Conservation (phyloP, 805 yeast genomes). For the Metschnikowia proteae region DNA sequence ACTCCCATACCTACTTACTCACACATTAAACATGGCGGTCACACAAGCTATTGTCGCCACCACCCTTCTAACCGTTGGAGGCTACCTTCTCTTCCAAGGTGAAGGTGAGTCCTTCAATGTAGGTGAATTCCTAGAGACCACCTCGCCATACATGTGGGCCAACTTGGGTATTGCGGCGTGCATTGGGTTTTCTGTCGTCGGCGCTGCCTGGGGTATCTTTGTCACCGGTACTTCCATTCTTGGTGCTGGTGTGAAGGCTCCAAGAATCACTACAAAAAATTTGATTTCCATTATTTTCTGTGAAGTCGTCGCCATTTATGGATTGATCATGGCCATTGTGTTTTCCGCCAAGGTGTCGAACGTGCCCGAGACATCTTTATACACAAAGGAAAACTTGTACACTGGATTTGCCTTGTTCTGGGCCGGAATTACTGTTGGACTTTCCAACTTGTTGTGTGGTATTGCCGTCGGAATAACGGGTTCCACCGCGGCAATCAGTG, state of each 20-base stretch:
- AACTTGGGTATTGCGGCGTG: conserved; percentile 83
- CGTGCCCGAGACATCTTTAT: conserved; percentile 60
- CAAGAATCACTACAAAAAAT: conserved; percentile 95
- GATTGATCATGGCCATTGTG: conserved; percentile 95
- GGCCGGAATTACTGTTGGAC: conserved; percentile 97
- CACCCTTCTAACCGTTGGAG: conserved; percentile 40
- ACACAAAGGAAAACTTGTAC: conserved; percentile 80
- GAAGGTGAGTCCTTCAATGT: conserved; percentile 89
- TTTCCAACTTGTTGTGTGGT: conserved; percentile 93
- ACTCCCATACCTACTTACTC: neutral
- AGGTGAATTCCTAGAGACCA: conserved; percentile 77
- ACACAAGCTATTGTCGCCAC: conserved; percentile 27
- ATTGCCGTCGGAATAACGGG: conserved; percentile 97
- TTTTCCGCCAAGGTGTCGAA: conserved; percentile 82
- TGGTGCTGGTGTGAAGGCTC: conserved; percentile 98
- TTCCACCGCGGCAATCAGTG: conserved; percentile 96
- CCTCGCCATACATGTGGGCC: conserved; percentile 98
- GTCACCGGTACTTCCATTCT: conserved; percentile 90
- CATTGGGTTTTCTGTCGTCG: conserved; percentile 91
- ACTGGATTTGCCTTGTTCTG: conserved; percentile 95
- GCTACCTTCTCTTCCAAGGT: conserved; percentile 78
- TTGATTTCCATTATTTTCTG: conserved; percentile 95
- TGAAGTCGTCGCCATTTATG: conserved; percentile 98
- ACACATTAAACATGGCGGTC: conserved; percentile 15
- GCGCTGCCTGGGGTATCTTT: conserved; percentile 99